Evolutionary conservation across 495 filamentous ascomycete species (phyloP), one percentile per base, ranked within the genome.

Genomic region (Amphirosellinia nigrospora): DNA sequence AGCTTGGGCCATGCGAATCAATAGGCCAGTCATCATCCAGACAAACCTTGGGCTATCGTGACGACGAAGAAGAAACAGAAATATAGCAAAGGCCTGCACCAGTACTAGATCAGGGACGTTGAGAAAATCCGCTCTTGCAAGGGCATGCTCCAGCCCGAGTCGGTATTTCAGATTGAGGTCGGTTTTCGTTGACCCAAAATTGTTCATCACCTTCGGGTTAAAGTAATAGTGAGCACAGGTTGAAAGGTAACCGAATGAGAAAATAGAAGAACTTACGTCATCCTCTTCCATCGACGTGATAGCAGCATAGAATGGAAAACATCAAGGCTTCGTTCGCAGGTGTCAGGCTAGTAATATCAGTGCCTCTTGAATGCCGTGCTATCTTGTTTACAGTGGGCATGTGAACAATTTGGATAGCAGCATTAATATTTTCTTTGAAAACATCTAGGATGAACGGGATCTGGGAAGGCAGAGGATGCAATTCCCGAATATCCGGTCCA

Each of bases 291-390:
- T 84, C 0, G 87, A 89, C 1, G 79, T 82, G 13, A 89, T 74
- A 2, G 89, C 82, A 0, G 86, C 83, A 73, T 89, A 90, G 73
- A 6, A 90, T 86, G 0, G 87, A 79, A 74, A 89, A 89, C 75
- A 89, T 78, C 53, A 90, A 73, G 15, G 88, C 86, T 70, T 90
- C 85, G 59, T 87, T 82, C 32, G 80, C 74, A 7, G 82, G 79
- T 0, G 81, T 79, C 0, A 84, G 71, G 23, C 66, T 58, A 28
- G 80, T 73, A 63, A 77, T 72, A 26, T 79, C 74, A 46, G 72
- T 74, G 3, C 76, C 75, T 10, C 80, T 79, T 21, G 79, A 71
- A 46, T 80, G 74, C 6, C 80, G 79, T 11, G 86, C 72, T 70
- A 88, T 81, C 60, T 84, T 83, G 8, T 64, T 79, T 10, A 88